Conservation (phyloP, 345 rosid genomes). For the Corymbia maculata region DNA sequence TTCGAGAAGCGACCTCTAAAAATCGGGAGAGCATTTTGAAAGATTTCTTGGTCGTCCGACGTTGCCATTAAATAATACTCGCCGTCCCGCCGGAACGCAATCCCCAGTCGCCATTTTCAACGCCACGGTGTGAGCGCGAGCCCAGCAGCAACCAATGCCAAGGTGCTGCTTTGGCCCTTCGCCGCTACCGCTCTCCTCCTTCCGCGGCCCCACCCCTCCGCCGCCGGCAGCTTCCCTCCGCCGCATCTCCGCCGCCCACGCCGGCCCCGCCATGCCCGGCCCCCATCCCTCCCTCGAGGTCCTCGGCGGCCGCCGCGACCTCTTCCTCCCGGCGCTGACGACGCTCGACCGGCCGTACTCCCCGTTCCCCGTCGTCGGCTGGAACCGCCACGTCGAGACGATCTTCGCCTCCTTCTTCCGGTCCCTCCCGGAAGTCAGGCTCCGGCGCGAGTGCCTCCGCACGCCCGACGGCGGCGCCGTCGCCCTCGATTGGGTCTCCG, state of each 20-base stretch:
- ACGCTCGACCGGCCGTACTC: slow-evolving; percentile 37
- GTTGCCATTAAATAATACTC: neutral
- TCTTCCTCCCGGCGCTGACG: slow-evolving; percentile 45
- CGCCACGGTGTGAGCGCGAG: neutral
- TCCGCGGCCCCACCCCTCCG: neutral
- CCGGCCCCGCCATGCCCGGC: slow-evolving; percentile 15
- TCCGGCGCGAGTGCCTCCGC: slow-evolving; percentile 47
- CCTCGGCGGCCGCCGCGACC: slow-evolving; percentile 52
- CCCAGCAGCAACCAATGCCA: neutral
- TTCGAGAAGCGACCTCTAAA: too few species aligned
- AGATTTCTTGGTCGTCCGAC: neutral
- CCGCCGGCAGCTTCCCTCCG: slow-evolving; percentile 1
- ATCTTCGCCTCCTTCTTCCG: slow-evolving; percentile 52
- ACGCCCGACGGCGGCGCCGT: slow-evolving; percentile 41
- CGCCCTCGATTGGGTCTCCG: slow-evolving; percentile 62
- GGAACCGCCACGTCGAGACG: slow-evolving; percentile 58
- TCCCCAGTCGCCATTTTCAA: neutral
- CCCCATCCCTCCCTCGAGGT: slow-evolving; percentile 64
- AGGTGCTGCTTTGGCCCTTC: neutral
- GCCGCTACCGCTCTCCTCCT: neutral
- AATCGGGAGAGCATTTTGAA: too few species aligned
- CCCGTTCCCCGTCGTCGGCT: slow-evolving; percentile 42
- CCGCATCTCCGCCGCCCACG: slow-evolving; percentile 16
- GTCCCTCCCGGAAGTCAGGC: slow-evolving; percentile 21
- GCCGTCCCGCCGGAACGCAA: neutral